Base-by-base conservation (phyloP, 169 alveolate species). In the Cryptosporidium meleagridis region DNA sequence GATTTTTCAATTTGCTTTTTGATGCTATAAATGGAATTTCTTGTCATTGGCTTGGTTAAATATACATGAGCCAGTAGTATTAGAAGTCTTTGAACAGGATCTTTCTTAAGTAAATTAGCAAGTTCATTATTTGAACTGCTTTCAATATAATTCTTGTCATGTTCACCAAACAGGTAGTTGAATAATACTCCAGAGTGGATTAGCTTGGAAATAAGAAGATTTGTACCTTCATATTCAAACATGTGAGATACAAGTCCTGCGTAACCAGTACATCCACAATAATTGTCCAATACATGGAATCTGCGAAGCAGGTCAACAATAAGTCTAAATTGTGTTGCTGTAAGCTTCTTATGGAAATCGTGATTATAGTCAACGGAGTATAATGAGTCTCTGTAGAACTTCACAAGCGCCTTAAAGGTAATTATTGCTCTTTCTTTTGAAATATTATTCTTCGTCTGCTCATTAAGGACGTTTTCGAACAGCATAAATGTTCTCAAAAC, bases 171-270 rank as follows among this genome's bases (percentile, higher is more conserved):
- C 16, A 80, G 31, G 62, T 62, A 80, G 18, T 39, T 61, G 35
- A 80, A 80, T 33, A 80, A 16, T 55, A 35, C 52, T 23, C 89
- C 89, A 9, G 89, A 80, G 65, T 80, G 89, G 45, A 80, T 80
- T 8, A 80, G 35, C 44, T 44, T 80, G 26, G 75, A 39, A 41
- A 80, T 41, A n/a, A 80, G 67, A 1, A 80, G 62, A 62, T 80
- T 80, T 39, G 89, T 80, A 18, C 89, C 89, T 21, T 80, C 89
- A 29, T 29, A 80, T 41, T 80, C 89, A 41, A 80, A 80, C 89
- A 80, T 80, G 21, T 80, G 89, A 18, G 89, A 80, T 21, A 80
- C 70, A 12, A 80, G 41, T 0, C 89, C 89, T 44, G 89, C 73
- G 44, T 80, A 80, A 21, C 89, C 89, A 44, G 89, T 80, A 33